A percentile compares a stretch with the other conserved stretches of the same genome.
Evolutionary conservation across 306 rosid species (phyloP).

Genomic region (Gleditsia sinensis): DNA sequence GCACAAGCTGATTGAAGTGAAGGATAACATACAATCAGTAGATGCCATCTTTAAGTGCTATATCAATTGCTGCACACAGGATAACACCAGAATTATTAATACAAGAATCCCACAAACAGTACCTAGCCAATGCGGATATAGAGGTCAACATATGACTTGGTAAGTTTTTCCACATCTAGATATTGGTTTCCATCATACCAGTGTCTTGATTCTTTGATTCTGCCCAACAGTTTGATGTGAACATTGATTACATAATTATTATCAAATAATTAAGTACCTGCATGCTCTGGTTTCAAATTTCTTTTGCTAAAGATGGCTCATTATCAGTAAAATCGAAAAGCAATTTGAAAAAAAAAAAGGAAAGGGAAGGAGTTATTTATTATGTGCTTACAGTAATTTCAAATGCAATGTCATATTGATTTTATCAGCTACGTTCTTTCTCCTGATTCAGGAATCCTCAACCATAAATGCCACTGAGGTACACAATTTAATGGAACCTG

Average conservation of each 20-base stretch:
- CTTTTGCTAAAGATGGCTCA: not conserved
- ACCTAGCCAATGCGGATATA: no score
- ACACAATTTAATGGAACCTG: not conserved
- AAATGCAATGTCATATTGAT: no score
- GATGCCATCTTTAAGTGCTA: not conserved
- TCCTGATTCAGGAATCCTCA: not conserved
- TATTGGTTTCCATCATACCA: not conserved
- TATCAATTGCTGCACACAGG: not conserved
- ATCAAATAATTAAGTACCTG: no score
- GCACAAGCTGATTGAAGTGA: not conserved
- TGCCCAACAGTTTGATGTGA: constrained; percentile 1
- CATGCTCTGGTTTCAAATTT: not conserved
- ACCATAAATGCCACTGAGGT: not conserved
- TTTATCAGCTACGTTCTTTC: not conserved
- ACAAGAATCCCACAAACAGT: not conserved
- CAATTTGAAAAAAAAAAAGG: not conserved
- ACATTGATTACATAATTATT: not conserved
- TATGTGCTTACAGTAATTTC: no score
- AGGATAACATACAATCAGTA: not conserved
- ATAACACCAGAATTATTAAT: not conserved
- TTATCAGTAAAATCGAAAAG: not conserved
- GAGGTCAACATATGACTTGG: not conserved
- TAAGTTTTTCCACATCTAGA: not conserved
- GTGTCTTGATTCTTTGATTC: not conserved
- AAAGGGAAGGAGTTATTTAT: not conserved